Conservation (phyloP, 1,139 yeast genomes). For the Pichiaceae sp. region DNA sequence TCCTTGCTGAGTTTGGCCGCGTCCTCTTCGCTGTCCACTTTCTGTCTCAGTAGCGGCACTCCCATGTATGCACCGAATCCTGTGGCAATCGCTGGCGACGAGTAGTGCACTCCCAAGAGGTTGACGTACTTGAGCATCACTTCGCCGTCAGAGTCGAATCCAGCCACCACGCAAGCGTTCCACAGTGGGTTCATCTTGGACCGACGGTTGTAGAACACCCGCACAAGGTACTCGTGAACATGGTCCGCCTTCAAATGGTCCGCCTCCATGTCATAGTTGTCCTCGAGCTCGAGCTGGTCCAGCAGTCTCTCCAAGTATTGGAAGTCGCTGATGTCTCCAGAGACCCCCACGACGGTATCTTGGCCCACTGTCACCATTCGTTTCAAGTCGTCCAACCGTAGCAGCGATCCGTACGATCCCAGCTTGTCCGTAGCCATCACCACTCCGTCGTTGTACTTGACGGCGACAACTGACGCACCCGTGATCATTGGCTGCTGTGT, state of each 20-base stretch:
- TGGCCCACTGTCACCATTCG: constrained; percentile 77
- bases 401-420: constrained; percentile 89
- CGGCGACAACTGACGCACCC: constrained; percentile 89
- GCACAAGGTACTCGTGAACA: constrained; percentile 79
- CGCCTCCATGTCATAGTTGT: constrained; percentile 75
- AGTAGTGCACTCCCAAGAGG: constrained; percentile 82
- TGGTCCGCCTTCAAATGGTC: constrained; percentile 68
- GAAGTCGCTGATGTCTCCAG: constrained; percentile 93
- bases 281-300: constrained; percentile 72
- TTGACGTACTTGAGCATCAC: constrained; percentile 83
- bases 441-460: constrained; percentile 85
- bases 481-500: constrained; percentile 95
- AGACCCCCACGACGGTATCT: constrained; percentile 83
- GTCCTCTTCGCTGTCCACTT: constrained; percentile 74
- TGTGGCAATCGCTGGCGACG: constrained; percentile 85
- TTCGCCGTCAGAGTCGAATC: constrained; percentile 60
- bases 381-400: constrained; percentile 79
- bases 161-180: constrained; percentile 92
- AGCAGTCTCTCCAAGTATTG: constrained; percentile 72
- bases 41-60: constrained; percentile 78
- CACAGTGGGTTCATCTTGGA: constrained; percentile 92
- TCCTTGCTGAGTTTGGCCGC: constrained; percentile 55
- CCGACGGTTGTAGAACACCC: constrained; percentile 81
- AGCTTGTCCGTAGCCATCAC: constrained; percentile 92
- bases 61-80: constrained; percentile 97